A percentile compares a stretch with the other conserved stretches of the same genome.
phyloP scores from a whole-genome alignment of 208 protist species.

The Trypanosoma caninum region DNA sequence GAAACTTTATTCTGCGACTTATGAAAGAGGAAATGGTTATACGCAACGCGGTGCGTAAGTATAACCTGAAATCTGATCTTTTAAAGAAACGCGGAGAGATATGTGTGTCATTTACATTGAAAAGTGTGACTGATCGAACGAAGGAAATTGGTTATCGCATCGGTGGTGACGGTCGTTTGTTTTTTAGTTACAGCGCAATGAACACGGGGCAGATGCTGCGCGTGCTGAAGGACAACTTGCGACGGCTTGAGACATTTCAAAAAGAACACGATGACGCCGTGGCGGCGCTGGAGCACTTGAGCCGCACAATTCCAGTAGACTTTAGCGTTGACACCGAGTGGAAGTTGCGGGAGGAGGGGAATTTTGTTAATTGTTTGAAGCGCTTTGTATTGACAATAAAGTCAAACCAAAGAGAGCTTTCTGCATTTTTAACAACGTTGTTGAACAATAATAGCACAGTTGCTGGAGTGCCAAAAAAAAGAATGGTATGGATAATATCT shows the following conservation, averaged over 20 bases:
- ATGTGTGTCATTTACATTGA: constrained; percentile 42
- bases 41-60: constrained; percentile 61
- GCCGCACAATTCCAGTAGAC: constrained; percentile 69
- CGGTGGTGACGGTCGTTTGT: constrained; percentile 57
- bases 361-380: constrained; percentile 50
- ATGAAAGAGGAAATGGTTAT: constrained; percentile 70
- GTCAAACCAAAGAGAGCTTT: constrained; percentile 52
- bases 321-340: constrained; percentile 81
- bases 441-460: constrained; percentile 10
- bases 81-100: constrained; percentile 70
- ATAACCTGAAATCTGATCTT: constrained; percentile 69
- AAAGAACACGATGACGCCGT: constrained; percentile 53
- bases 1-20: constrained; percentile 52
- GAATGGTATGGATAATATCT: constrained; percentile 84
- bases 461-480: constrained; percentile 35
- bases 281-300: constrained; percentile 58
- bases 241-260: constrained; percentile 53
- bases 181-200: constrained; percentile 62
- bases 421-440: constrained; percentile 42
- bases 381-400: constrained; percentile 65
- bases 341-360: constrained; percentile 67
- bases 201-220: constrained; percentile 76
- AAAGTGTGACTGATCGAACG: constrained; percentile 30
- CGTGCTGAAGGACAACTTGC: constrained; percentile 73
- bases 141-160: constrained; percentile 79